phyloP scores from a whole-genome alignment of 1,284 basidiomycete genomes.

The Ustilago curta region DNA sequence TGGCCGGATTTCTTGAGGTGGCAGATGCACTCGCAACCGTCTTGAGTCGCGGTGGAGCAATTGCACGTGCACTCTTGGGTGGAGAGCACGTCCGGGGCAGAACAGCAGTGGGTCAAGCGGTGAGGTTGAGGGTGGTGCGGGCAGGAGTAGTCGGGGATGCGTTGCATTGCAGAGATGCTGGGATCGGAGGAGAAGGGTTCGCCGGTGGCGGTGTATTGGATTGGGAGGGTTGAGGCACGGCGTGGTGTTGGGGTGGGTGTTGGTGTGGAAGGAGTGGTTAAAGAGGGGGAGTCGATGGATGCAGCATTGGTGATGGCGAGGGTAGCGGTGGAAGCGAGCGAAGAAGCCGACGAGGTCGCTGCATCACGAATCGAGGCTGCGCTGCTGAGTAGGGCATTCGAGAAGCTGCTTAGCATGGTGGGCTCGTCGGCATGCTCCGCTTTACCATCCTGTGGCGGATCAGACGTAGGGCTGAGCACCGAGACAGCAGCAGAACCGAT shows the following conservation, averaged over 20 bases:
- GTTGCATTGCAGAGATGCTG: constrained; percentile 44
- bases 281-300: not conserved
- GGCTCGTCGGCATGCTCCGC: not conserved
- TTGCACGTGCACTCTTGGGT: constrained; percentile 14
- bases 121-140: not conserved
- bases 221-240: constrained; percentile 17
- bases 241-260: not conserved
- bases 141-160: constrained; percentile 43
- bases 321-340: constrained; percentile 4
- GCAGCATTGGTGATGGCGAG: constrained; percentile 8
- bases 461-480: constrained; percentile 4
- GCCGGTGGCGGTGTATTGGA: constrained; percentile 30
- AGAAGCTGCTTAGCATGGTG: constrained; percentile 13
- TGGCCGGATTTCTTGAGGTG: constrained; percentile 29
- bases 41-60: not conserved
- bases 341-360: constrained; percentile 1
- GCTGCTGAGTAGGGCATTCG: constrained; percentile 6
- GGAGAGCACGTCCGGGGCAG: constrained; percentile 17
- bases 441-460: not conserved
- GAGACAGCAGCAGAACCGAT: constrained; percentile 22
- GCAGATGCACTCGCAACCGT: constrained; percentile 12
- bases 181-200: constrained; percentile 41
- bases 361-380: constrained; percentile 19
- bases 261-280: not conserved
- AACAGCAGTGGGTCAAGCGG: constrained; percentile 23